Conservation (phyloP, 345 rosid species). For the Psidium friedrichsthalianum region DNA sequence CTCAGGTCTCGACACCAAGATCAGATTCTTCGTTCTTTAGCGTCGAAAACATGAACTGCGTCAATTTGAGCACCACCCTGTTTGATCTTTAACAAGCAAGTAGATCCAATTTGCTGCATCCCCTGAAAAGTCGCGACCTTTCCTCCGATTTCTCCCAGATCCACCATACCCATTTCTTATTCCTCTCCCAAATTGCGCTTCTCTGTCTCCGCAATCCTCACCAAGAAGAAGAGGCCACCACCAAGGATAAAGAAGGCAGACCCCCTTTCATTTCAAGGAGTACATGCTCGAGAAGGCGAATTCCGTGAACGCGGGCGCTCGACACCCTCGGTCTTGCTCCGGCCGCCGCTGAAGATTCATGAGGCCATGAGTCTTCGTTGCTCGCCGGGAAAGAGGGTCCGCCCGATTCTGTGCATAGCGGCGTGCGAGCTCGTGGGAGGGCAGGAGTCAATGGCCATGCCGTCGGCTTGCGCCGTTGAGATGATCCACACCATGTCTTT, state of each 20-base stretch:
- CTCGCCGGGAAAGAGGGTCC: slow-evolving; percentile 84
- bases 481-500: slow-evolving; percentile 96
- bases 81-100: not conserved
- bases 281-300: slow-evolving; percentile 57
- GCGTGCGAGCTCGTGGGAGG: slow-evolving; percentile 90
- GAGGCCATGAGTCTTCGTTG: slow-evolving; percentile 88
- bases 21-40: not conserved
- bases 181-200: slow-evolving; percentile 1
- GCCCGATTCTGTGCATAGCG: slow-evolving; percentile 76
- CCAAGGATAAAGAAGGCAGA: slow-evolving; percentile 15
- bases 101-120: not conserved
- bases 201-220: slow-evolving; percentile 36
- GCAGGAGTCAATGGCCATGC: slow-evolving; percentile 51
- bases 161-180: not conserved
- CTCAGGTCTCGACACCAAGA: not conserved
- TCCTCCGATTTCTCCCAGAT: not conserved
- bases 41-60: slow-evolving; percentile 31
- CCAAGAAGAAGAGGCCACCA: slow-evolving; percentile 29
- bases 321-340: slow-evolving; percentile 50
- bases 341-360: slow-evolving; percentile 68
- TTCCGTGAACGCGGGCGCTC: slow-evolving; percentile 53
- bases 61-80: slow-evolving; percentile 28
- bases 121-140: not conserved
- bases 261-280: slow-evolving; percentile 59
- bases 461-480: slow-evolving; percentile 82